Percentiles rank a stretch among this genome's conserved stretches.
These are phyloP conservation scores for Immersiella caudata DNA, from an alignment of 495 filamentous ascomycete species.

Conservation along the genomic window DNA sequence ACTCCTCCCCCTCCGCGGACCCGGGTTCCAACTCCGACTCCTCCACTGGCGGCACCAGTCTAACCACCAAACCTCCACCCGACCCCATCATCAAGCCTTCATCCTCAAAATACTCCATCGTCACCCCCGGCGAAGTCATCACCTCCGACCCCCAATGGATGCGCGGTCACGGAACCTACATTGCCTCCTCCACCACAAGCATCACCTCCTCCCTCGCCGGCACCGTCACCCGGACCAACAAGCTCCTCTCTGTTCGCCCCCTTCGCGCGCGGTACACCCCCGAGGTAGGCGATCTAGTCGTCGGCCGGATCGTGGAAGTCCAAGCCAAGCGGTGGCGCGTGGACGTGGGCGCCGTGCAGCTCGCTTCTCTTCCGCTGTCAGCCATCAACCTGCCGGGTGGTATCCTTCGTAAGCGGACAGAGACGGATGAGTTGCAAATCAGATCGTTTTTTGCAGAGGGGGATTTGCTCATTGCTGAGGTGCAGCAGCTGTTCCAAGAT, in stretches of 20 bases:
- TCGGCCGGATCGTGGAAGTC: slow-evolving; percentile 91
- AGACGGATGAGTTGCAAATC: slow-evolving; percentile 94
- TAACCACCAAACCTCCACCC: slow-evolving; percentile 20
- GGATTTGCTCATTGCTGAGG: slow-evolving; percentile 86
- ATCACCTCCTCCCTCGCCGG: slow-evolving; percentile 89
- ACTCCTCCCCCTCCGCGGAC: slow-evolving; percentile 21
- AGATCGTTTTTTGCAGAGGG: slow-evolving; percentile 90
- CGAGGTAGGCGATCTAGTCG: slow-evolving; percentile 92
- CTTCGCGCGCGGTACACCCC: slow-evolving; percentile 92
- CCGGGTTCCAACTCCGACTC: slow-evolving; percentile 49
- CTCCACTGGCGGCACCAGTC: slow-evolving; percentile 58
- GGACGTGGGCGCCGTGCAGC: slow-evolving; percentile 81
- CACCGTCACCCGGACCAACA: slow-evolving; percentile 88
- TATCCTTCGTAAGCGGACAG: slow-evolving; percentile 85
- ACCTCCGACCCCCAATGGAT: slow-evolving; percentile 97
- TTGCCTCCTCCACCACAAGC: slow-evolving; percentile 57
- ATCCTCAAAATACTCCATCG: slow-evolving; percentile 46
- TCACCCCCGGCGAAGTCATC: slow-evolving; percentile 88
- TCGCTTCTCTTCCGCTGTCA: slow-evolving; percentile 78
- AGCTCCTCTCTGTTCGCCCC: slow-evolving; percentile 85
- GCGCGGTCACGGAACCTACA: slow-evolving; percentile 86
- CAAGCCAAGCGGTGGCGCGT: slow-evolving; percentile 90
- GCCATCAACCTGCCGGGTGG: slow-evolving; percentile 95
- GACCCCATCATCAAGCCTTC: too few relatives aligned
- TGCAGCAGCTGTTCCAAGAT: slow-evolving; percentile 80